Percentiles rank a stretch among this genome's conserved stretches.
Evolutionary conservation across 148 eudicot species (phyloP).

Genomic region (Chenopodium berlandieri): DNA sequence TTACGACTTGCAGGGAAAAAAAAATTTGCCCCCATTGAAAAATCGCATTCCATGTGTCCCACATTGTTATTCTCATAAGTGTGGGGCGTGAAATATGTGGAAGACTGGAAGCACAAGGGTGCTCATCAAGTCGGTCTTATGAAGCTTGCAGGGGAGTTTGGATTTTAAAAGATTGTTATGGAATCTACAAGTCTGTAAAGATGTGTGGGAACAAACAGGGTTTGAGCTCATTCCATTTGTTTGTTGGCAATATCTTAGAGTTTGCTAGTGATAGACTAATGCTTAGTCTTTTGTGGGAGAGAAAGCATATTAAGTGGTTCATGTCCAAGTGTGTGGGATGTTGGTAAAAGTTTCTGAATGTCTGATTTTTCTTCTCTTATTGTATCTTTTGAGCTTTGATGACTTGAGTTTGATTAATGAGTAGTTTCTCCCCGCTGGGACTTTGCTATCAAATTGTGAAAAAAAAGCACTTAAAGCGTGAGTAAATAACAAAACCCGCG

Average conservation of each 20-base stretch:
- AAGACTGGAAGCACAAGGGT: not conserved
- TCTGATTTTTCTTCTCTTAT: not conserved
- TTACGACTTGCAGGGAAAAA: not conserved
- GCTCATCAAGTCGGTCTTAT: not conserved
- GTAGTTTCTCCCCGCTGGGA: not conserved
- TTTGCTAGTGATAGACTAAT: not conserved
- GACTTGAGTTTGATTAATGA: not conserved
- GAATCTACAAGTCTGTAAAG: not conserved
- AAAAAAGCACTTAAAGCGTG: not conserved
- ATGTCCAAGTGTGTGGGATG: not conserved
- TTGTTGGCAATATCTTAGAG: not conserved
- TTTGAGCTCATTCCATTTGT: not conserved
- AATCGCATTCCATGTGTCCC: not conserved
- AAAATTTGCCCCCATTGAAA: not conserved
- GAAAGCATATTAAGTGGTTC: not conserved
- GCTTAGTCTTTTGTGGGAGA: not conserved
- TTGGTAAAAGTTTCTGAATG: not conserved
- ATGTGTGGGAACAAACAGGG: not conserved
- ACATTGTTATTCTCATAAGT: not conserved
- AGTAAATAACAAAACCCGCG: not conserved
- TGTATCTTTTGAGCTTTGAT: not conserved
- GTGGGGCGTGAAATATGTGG: not conserved
- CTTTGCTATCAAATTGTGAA: not conserved
- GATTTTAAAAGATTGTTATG: not conserved
- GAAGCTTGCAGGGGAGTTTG: not conserved